Percentiles rank a stretch among this genome's conserved stretches.
phyloP scores from a whole-genome alignment of 805 yeast species.

The Brettanomyces nanus region DNA sequence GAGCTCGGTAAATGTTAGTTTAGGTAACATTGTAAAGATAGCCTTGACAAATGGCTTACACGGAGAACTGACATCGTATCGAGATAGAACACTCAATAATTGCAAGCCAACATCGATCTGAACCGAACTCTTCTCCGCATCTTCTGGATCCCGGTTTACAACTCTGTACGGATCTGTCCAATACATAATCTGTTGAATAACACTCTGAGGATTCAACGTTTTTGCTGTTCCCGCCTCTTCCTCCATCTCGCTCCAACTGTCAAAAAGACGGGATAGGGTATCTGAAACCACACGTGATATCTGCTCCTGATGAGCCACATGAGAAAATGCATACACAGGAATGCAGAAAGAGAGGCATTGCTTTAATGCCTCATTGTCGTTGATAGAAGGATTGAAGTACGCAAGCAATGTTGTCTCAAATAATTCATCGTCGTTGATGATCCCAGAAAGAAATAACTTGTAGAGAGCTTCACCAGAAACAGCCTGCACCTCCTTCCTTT shows the following conservation, averaged over 20 bases:
- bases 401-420: constrained; percentile 63
- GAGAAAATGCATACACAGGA: constrained; percentile 82
- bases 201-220: constrained; percentile 37
- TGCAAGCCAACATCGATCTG: constrained; percentile 53
- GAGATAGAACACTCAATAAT: constrained; percentile 41
- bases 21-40: constrained; percentile 41
- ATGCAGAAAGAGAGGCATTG: constrained; percentile 82
- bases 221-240: constrained; percentile 19
- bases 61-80: constrained; percentile 40
- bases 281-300: constrained; percentile 59
- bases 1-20: constrained; percentile 34
- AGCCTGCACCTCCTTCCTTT: constrained; percentile 62
- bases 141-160: constrained; percentile 39
- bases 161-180: constrained; percentile 80
- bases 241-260: constrained; percentile 30
- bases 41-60: constrained; percentile 46
- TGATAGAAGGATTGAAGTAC: constrained; percentile 65
- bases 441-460: constrained; percentile 71
- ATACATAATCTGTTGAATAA: constrained; percentile 63
- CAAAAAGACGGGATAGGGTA: constrained; percentile 50
- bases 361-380: constrained; percentile 54
- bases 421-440: constrained; percentile 61
- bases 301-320: constrained; percentile 58
- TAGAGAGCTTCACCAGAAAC: constrained; percentile 81
- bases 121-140: constrained; percentile 33